Conservation (phyloP, 2,329 filamentous ascomycete genomes). For the Penicillium fuscoglaucum region DNA sequence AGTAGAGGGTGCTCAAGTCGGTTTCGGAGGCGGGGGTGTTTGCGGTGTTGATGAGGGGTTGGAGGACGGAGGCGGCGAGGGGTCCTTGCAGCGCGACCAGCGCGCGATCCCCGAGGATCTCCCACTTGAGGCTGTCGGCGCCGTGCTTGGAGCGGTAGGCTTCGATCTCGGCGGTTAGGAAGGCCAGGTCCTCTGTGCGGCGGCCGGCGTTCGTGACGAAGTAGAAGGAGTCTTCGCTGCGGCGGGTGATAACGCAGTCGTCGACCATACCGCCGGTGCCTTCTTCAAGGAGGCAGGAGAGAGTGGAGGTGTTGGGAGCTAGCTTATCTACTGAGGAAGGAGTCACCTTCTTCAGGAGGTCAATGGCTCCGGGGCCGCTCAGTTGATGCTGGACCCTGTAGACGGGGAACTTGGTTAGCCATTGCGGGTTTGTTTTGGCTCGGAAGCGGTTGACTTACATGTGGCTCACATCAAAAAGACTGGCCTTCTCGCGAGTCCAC, state of each 20-base stretch:
- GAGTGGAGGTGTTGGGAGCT: conserved; percentile 67
- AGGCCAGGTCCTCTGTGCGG: conserved; percentile 81
- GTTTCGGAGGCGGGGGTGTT: conserved; percentile 44
- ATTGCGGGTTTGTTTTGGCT: conserved; percentile 1
- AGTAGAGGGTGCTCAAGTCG: conserved; percentile 70
- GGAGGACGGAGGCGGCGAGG: conserved; percentile 67
- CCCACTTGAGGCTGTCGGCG: conserved; percentile 62
- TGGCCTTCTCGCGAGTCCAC: conserved; percentile 84
- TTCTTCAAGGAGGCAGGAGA: conserved; percentile 80
- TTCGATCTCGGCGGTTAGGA: conserved; percentile 69
- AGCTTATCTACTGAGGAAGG: conserved; percentile 70
- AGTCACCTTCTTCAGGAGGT: conserved; percentile 81
- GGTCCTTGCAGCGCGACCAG: conserved; percentile 91
- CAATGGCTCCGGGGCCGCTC: conserved; percentile 73
- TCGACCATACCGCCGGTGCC: conserved; percentile 88
- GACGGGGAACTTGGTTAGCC: conserved; percentile 11
- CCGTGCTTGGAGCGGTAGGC: conserved; percentile 58
- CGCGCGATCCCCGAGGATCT: conserved; percentile 69
- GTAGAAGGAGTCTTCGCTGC: conserved; percentile 76
- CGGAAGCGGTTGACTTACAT: conserved; percentile 62
- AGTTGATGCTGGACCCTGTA: conserved; percentile 75
- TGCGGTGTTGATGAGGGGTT: conserved; percentile 58
- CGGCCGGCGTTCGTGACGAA: conserved; percentile 95
- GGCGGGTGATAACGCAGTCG: conserved; percentile 84
- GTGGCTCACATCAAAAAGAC: conserved; percentile 93